Percentiles rank a stretch among this genome's conserved stretches.
These are phyloP conservation scores for Fusarium liriodendri DNA, from an alignment of 2,329 filamentous ascomycete genomes.

Conservation along the genomic window DNA sequence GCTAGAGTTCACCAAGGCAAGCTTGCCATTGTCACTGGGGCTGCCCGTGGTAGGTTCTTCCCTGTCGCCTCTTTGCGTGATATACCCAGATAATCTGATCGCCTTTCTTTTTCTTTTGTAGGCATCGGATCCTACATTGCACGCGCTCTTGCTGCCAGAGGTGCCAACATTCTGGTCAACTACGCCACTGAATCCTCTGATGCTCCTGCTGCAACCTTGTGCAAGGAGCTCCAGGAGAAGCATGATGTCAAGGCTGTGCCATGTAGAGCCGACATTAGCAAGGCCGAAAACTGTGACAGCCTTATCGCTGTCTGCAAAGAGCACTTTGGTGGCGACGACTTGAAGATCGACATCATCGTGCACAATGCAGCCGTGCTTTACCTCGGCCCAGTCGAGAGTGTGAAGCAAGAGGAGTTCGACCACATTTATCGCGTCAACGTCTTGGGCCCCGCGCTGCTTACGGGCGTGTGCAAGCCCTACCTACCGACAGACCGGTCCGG, in stretches of 20 bases:
- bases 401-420: slow-evolving; percentile 63
- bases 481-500: slow-evolving; percentile 67
- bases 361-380: slow-evolving; percentile 68
- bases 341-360: slow-evolving; percentile 67
- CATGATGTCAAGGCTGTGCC: slow-evolving; percentile 61
- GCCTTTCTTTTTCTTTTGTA: slow-evolving; percentile 30
- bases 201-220: slow-evolving; percentile 56
- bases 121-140: slow-evolving; percentile 68
- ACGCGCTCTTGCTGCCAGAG: slow-evolving; percentile 65
- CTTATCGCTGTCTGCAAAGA: slow-evolving; percentile 63
- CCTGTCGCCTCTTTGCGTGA: background rate
- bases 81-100: slow-evolving; percentile 6
- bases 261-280: slow-evolving; percentile 73
- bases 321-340: slow-evolving; percentile 54
- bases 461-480: slow-evolving; percentile 64
- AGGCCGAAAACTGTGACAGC: slow-evolving; percentile 63
- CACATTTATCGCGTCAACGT: slow-evolving; percentile 69
- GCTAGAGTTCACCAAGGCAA: slow-evolving; percentile 55
- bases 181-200: slow-evolving; percentile 64
- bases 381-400: slow-evolving; percentile 57
- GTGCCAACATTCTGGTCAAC: slow-evolving; percentile 64
- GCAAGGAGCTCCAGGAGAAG: slow-evolving; percentile 53
- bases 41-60: slow-evolving; percentile 56
- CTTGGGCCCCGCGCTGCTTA: slow-evolving; percentile 65
- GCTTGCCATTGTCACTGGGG: slow-evolving; percentile 63